Percentiles rank a stretch among this genome's conserved stretches.
These are phyloP conservation scores for Umbilicaria muhlenbergii DNA, from an alignment of 495 filamentous ascomycete species.

Conservation along the genomic window DNA sequence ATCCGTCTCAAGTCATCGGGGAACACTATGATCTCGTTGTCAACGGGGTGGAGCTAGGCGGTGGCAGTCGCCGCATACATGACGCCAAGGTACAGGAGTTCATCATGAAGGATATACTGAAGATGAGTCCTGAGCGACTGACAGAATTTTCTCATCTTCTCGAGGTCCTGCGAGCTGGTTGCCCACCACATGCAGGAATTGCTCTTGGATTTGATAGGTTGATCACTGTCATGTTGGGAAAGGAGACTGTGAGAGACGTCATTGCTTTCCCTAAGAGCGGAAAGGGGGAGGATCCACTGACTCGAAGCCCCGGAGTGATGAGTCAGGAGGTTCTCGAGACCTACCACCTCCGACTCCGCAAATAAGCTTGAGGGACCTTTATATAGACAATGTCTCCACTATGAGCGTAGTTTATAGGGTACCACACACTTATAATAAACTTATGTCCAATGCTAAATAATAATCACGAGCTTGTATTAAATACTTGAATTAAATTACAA, in stretches of 20 bases:
- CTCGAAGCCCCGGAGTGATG: slow-evolving; percentile 54
- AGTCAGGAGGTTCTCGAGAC: slow-evolving; percentile 45
- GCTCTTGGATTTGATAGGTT: slow-evolving; percentile 86
- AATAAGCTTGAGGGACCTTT: not conserved
- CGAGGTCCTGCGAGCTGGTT: slow-evolving; percentile 66
- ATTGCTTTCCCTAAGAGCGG: slow-evolving; percentile 92
- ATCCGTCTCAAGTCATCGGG: slow-evolving; percentile 54
- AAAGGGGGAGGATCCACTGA: slow-evolving; percentile 70
- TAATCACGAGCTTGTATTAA: too few species aligned
- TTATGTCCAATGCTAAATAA: too few species aligned
- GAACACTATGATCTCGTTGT: slow-evolving; percentile 93
- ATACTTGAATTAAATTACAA: too few species aligned
- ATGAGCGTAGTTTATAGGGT: too few species aligned
- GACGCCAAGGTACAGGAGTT: slow-evolving; percentile 70
- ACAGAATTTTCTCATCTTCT: slow-evolving; percentile 72
- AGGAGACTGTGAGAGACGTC: slow-evolving; percentile 69
- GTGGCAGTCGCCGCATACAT: slow-evolving; percentile 87
- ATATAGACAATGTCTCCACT: not conserved
- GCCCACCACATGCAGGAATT: slow-evolving; percentile 93
- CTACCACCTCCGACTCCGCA: slow-evolving; percentile 43
- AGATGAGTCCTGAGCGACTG: slow-evolving; percentile 43
- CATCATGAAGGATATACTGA: slow-evolving; percentile 69
- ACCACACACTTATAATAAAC: too few species aligned
- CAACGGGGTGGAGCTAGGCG: slow-evolving; percentile 89
- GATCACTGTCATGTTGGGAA: slow-evolving; percentile 62